These are phyloP conservation scores for Takakia lepidozioides DNA, from an alignment of 225 moss, liverwort and hornwort genomes.

Conservation along the genomic window DNA sequence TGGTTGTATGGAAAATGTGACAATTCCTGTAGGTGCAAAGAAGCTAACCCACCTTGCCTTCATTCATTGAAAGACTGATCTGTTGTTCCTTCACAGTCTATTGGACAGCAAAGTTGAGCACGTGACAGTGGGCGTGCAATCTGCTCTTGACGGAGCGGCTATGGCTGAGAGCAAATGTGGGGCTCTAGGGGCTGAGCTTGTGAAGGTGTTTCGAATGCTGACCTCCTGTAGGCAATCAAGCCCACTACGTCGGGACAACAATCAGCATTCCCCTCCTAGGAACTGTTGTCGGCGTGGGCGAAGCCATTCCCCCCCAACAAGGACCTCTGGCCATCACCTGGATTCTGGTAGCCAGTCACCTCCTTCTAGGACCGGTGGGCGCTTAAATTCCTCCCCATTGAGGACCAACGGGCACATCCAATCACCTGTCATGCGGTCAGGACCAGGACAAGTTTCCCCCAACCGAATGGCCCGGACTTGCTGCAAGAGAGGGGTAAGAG, in stretches of 20 bases:
- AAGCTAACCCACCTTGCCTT: too few species aligned
- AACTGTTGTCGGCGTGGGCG: background rate
- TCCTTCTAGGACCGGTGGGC: background rate
- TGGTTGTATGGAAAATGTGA: too few species aligned
- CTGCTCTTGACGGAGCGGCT: conserved; percentile 59
- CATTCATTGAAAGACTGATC: too few species aligned
- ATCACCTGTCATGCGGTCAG: background rate
- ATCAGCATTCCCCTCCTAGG: background rate
- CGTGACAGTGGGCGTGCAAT: conserved; percentile 37
- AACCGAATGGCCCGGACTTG: background rate
- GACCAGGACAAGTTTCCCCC: conserved; percentile 1
- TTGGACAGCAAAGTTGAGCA: conserved; percentile 71
- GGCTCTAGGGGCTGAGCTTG: conserved; percentile 73
- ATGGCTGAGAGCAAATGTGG: conserved; percentile 61
- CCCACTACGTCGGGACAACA: conserved; percentile 7
- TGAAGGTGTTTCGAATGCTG: conserved; percentile 80
- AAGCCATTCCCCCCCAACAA: conserved; percentile 1
- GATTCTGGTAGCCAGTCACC: conserved; percentile 7
- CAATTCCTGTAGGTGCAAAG: too few species aligned
- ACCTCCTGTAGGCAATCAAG: conserved; percentile 33
- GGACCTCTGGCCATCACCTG: background rate
- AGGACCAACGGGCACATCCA: conserved; percentile 8
- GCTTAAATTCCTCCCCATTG: background rate
- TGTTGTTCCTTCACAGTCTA: conserved; percentile 23
- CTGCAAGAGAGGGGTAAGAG: background rate